phyloP scores from a whole-genome alignment of 2,329 filamentous ascomycete genomes.

The Diaporthe sp. region DNA sequence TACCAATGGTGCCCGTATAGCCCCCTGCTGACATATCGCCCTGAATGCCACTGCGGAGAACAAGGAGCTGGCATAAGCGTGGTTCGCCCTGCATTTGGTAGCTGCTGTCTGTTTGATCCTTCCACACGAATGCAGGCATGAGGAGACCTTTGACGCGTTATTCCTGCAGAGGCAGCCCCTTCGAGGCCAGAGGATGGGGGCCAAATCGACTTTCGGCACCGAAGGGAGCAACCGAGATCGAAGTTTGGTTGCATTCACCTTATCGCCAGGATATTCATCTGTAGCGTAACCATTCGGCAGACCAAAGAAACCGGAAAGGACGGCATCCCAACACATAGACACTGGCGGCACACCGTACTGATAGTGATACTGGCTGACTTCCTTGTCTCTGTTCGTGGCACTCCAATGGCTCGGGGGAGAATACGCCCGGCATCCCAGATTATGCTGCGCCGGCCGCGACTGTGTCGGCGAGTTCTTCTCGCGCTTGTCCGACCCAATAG shows the following conservation, averaged over 20 bases:
- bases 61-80: conserved; percentile 25
- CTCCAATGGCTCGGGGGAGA: neutral
- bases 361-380: neutral
- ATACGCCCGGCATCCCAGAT: neutral
- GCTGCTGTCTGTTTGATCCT: conserved; percentile 27
- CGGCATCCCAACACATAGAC: neutral
- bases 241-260: neutral
- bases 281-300: neutral
- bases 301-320: neutral
- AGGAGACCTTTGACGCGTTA: conserved; percentile 11
- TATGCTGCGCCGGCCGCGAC: neutral
- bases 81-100: conserved; percentile 17
- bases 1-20: neutral
- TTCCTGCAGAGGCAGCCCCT: neutral
- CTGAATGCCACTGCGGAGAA: neutral
- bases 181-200: conserved; percentile 2
- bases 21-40: conserved; percentile 15
- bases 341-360: neutral
- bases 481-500: conserved; percentile 15
- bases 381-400: neutral
- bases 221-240: neutral
- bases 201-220: conserved; percentile 11
- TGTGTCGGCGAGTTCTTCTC: neutral
- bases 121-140: conserved; percentile 11
- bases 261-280: neutral